phyloP scores from a whole-genome alignment of 2,329 filamentous ascomycete genomes.

The Clonostachys rhizophaga region DNA sequence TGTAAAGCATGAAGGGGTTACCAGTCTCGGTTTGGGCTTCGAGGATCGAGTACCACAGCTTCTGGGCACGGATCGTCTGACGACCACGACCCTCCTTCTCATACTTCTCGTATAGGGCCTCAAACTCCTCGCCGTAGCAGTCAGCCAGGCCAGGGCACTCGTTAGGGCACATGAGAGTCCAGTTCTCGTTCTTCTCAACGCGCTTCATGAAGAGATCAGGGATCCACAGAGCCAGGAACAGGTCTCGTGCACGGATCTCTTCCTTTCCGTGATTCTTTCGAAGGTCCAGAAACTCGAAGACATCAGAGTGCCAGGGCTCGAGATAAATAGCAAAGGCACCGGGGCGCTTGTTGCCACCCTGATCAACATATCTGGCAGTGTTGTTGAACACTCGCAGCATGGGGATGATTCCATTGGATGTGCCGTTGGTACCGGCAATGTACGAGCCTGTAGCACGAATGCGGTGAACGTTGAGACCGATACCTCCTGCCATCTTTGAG shows the following conservation, averaged over 20 bases:
- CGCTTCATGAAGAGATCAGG: slow-evolving; percentile 99
- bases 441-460: slow-evolving; percentile 97
- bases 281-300: slow-evolving; percentile 95
- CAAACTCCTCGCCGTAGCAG: slow-evolving; percentile 96
- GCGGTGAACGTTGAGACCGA: slow-evolving; percentile 92
- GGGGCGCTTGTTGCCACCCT: slow-evolving; percentile 98
- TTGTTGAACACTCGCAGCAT: slow-evolving; percentile 99
- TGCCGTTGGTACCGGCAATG: slow-evolving; percentile 96
- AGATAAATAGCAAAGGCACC: slow-evolving; percentile 98
- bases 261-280: slow-evolving; percentile 99
- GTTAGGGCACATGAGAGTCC: slow-evolving; percentile 98
- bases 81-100: slow-evolving; percentile 84
- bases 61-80: slow-evolving; percentile 92
- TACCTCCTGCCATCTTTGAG: slow-evolving; percentile 98
- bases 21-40: slow-evolving; percentile 98
- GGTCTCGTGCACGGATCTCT: slow-evolving; percentile 90
- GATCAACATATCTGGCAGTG: slow-evolving; percentile 96
- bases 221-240: slow-evolving; percentile 98
- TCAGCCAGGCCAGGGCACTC: slow-evolving; percentile 94
- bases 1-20: slow-evolving; percentile 99
- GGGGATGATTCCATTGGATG: slow-evolving; percentile 93
- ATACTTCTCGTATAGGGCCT: slow-evolving; percentile 89
- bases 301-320: slow-evolving; percentile 97
- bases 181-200: slow-evolving; percentile 92
- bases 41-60: slow-evolving; percentile 98